Percentiles rank a stretch among this genome's conserved stretches.
Conservation (phyloP, 176 grass and related monocot genomes). For the Carex pumila region DNA sequence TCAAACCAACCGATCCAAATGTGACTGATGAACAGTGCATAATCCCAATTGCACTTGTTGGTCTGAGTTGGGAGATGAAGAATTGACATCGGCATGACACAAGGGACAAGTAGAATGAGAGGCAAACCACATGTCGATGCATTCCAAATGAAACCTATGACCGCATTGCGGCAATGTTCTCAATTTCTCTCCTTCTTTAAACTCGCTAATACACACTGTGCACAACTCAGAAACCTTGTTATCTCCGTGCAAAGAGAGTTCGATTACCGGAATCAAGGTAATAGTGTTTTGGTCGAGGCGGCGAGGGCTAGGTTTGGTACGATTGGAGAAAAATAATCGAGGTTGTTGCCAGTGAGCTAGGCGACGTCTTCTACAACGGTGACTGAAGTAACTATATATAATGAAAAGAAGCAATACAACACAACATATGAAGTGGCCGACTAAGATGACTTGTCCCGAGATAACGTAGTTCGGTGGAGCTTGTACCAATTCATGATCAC, state of each 20-base stretch:
- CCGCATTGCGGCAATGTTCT: not conserved
- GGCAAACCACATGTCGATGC: constrained; percentile 20
- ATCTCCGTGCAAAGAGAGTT: not conserved
- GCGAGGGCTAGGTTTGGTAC: not conserved
- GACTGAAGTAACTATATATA: not conserved
- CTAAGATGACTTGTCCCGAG: not conserved
- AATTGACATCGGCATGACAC: not conserved
- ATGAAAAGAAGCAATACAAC: not conserved
- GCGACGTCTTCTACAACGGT: not conserved
- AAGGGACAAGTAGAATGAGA: constrained; percentile 15
- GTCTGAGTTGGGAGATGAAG: not conserved
- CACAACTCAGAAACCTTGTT: not conserved
- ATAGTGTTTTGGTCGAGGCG: not conserved
- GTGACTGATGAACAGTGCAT: not conserved
- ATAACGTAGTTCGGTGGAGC: not conserved
- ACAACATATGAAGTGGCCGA: not conserved
- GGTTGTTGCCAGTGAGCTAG: not conserved
- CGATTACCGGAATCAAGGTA: not conserved
- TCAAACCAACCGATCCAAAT: not conserved
- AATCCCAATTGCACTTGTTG: not conserved
- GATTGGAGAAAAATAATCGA: not conserved
- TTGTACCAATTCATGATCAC: not conserved
- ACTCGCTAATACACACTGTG: not conserved
- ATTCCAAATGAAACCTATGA: not conserved
- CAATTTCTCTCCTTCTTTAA: not conserved